Evolutionary conservation across 2,329 filamentous ascomycete genomes (phyloP).

Genomic region (Truncatella angustata): DNA sequence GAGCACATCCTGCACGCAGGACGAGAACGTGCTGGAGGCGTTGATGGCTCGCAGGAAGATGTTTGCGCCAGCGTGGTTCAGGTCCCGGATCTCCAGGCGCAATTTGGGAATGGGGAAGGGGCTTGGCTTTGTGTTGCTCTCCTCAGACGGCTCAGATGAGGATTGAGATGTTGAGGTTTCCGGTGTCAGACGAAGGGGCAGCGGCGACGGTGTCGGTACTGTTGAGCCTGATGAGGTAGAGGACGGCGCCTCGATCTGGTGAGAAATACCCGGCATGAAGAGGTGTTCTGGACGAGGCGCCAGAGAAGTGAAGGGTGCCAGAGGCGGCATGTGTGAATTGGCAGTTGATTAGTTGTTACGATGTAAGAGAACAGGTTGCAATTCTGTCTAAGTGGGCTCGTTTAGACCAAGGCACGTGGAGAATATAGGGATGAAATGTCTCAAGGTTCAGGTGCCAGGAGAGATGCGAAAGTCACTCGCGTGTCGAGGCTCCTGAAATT

Average conservation of each 20-base stretch:
- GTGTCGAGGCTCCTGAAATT: too few species aligned
- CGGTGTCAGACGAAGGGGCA: conserved; percentile 13
- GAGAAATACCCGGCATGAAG: conserved; percentile 32
- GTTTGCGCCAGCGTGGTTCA: conserved; percentile 57
- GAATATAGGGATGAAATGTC: too few species aligned
- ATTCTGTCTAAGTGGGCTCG: too few species aligned
- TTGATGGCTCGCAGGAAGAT: conserved; percentile 69
- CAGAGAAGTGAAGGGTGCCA: conserved; percentile 30
- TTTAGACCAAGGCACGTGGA: too few species aligned
- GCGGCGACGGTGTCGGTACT: conserved; percentile 15
- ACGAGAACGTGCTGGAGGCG: conserved; percentile 58
- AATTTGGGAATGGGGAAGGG: conserved; percentile 51
- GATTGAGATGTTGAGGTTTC: background rate
- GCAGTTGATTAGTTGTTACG: too few species aligned
- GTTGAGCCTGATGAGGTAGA: conserved; percentile 4
- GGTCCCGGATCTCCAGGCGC: conserved; percentile 58
- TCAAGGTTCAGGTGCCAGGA: too few species aligned
- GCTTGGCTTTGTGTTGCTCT: background rate
- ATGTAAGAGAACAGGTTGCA: background rate
- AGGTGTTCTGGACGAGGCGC: conserved; percentile 29
- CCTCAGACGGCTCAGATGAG: background rate
- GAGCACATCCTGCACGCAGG: conserved; percentile 67
- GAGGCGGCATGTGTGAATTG: too few species aligned
- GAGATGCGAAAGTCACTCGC: too few species aligned
- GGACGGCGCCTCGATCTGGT: conserved; percentile 16